Base-by-base conservation (phyloP, 179 eudicot species). In the Camellia oleifera region DNA sequence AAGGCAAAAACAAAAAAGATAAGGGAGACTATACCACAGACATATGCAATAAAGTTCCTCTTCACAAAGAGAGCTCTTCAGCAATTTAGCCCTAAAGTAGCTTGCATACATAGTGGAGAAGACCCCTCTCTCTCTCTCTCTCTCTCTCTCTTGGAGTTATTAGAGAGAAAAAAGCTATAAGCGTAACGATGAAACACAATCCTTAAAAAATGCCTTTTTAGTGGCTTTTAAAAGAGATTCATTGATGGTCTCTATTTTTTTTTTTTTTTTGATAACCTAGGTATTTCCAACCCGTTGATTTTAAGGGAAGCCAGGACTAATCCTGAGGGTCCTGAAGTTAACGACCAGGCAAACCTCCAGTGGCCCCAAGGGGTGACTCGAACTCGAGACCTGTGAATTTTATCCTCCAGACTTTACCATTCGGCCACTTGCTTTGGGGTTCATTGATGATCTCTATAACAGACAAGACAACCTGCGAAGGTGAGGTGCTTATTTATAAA, bases 91-190 rank as follows among this genome's bases (percentile, higher is more conserved):
- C 81, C 45, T 61, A 74, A 80, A 77, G 40, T 32, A 32, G 76
- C 69, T 72, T 58, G 76, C 79, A 58, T 67, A 67, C 66, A 72
- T 66, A 26, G 73, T 52, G 76, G 58, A 77, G 72, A 84, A 81
- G 81, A 32, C 40, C 40, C 1, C 40, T 32, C 40, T 68, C 5
- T 57, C 75, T 57, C 54, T 67, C 75, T 79, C 66, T 67, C 74
- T 73, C 71, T 32, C 2, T 32, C 40, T 20, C 23, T 20, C 23
- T 26, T 26, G 40, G 40, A 32, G 40, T 32, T 32, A 32, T 32
- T 54, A 72, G 13, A 68, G 2, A 32, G 18, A 4, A 13, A 48
- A 15, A 80, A 10, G 32, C 15, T 23, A 53, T 12, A 7, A 32
- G 50, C 46, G 20, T 72, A 67, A 32, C 71, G 80, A 20, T 73